These are phyloP conservation scores for Neurospora intermedia DNA, from an alignment of 495 filamentous ascomycete genomes.

Conservation along the genomic window DNA sequence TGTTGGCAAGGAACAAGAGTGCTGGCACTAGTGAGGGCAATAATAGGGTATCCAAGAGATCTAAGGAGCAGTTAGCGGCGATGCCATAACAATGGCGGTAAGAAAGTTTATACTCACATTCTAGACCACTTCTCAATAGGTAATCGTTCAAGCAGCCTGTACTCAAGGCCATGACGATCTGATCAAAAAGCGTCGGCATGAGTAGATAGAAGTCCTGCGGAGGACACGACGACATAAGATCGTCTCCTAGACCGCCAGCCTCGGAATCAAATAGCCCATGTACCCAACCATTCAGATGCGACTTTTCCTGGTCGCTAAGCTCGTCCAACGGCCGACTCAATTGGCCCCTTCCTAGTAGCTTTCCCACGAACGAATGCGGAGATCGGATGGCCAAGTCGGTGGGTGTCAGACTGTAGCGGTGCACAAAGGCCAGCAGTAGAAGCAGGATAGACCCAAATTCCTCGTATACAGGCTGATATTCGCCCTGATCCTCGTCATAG, in stretches of 20 bases:
- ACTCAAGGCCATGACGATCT: slow-evolving; percentile 68
- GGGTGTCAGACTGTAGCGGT: slow-evolving; percentile 66
- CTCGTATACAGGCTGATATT: slow-evolving; percentile 94
- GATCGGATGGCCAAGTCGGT: slow-evolving; percentile 54
- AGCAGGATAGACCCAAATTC: slow-evolving; percentile 88
- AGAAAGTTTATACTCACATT: slow-evolving; percentile 48
- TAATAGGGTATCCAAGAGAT: slow-evolving; percentile 80
- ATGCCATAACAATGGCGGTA: neutral
- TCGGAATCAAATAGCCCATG: slow-evolving; percentile 77
- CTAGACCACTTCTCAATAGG: slow-evolving; percentile 74
- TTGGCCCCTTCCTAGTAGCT: slow-evolving; percentile 57
- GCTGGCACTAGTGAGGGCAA: slow-evolving; percentile 78
- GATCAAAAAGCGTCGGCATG: slow-evolving; percentile 79
- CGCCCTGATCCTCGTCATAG: slow-evolving; percentile 88
- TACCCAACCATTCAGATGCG: slow-evolving; percentile 76
- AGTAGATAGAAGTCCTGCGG: slow-evolving; percentile 91
- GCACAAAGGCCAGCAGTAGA: slow-evolving; percentile 67
- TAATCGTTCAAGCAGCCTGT: slow-evolving; percentile 63
- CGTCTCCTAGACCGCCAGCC: slow-evolving; percentile 61
- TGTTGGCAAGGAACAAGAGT: slow-evolving; percentile 67
- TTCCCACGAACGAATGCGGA: slow-evolving; percentile 63
- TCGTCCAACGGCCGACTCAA: slow-evolving; percentile 51
- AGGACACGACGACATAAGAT: slow-evolving; percentile 81
- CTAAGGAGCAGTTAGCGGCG: slow-evolving; percentile 24
- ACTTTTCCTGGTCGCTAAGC: slow-evolving; percentile 61